phyloP scores from a whole-genome alignment of 1,139 yeast genomes.

The Protomyces gravidus region DNA sequence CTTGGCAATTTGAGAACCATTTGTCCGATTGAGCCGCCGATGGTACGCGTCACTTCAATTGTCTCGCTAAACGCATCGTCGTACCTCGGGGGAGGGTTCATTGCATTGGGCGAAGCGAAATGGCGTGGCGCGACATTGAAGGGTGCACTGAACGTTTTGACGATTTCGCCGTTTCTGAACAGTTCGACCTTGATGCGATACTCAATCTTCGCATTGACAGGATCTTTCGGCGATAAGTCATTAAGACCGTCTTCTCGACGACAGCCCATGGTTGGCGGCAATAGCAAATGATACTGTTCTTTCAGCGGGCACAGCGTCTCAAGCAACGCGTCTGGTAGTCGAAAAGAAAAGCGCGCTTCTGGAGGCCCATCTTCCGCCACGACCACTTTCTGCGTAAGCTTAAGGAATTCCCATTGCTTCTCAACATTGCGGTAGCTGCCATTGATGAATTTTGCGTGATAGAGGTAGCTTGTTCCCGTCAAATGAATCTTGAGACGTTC shows the following conservation, averaged over 20 bases:
- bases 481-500: slow-evolving; percentile 16
- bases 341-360: slow-evolving; percentile 3
- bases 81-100: slow-evolving; percentile 26
- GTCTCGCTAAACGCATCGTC: slow-evolving; percentile 11
- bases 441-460: slow-evolving; percentile 15
- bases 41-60: slow-evolving; percentile 16
- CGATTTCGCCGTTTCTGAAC: neutral
- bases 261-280: slow-evolving; percentile 24
- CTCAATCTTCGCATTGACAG: slow-evolving; percentile 18
- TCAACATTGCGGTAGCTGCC: slow-evolving; percentile 22
- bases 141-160: slow-evolving; percentile 6
- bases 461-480: slow-evolving; percentile 15
- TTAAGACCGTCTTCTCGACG: slow-evolving; percentile 16
- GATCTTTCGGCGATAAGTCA: slow-evolving; percentile 25
- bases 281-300: slow-evolving; percentile 11
- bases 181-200: slow-evolving; percentile 22
- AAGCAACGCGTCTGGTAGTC: slow-evolving; percentile 22
- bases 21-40: slow-evolving; percentile 15
- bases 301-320: slow-evolving; percentile 21
- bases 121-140: slow-evolving; percentile 27
- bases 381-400: slow-evolving; percentile 10
- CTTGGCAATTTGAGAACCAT: slow-evolving; percentile 2
- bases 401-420: slow-evolving; percentile 22
- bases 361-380: neutral
- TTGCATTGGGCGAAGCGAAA: slow-evolving; percentile 18